Conservation (phyloP, 2,329 filamentous ascomycete genomes). For the Sordariomycetes sp. region DNA sequence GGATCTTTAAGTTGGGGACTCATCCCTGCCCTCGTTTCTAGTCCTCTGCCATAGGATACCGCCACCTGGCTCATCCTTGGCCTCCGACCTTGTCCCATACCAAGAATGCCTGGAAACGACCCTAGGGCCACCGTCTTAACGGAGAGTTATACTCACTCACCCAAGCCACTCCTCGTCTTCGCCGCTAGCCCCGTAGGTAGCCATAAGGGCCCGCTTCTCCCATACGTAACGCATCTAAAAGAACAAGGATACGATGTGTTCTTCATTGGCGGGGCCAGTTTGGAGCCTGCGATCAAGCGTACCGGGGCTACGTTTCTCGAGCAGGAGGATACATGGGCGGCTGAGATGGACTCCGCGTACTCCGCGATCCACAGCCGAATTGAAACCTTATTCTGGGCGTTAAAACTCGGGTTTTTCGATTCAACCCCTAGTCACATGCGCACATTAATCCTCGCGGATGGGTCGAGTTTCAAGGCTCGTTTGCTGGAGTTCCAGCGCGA, state of each 20-base stretch:
- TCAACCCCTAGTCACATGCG: background rate
- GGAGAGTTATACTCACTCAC: no score
- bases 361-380: background rate
- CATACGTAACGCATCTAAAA: background rate
- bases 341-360: no score
- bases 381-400: background rate
- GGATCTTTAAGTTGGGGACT: no score
- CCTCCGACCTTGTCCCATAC: no score
- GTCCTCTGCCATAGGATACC: no score
- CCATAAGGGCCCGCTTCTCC: background rate
- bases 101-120: no score
- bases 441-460: background rate
- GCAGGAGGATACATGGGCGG: background rate
- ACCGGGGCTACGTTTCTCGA: background rate
- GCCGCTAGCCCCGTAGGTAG: background rate
- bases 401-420: background rate
- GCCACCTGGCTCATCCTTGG: no score
- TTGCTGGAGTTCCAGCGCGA: background rate
- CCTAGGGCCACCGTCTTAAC: no score
- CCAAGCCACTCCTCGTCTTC: background rate
- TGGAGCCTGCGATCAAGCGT: background rate
- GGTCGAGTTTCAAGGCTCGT: constrained; percentile 3
- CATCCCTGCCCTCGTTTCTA: no score
- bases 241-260: background rate
- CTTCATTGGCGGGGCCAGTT: background rate